These are phyloP conservation scores for Debaryomycetaceae sp. DNA, from an alignment of 1,139 yeast species.

Conservation along the genomic window DNA sequence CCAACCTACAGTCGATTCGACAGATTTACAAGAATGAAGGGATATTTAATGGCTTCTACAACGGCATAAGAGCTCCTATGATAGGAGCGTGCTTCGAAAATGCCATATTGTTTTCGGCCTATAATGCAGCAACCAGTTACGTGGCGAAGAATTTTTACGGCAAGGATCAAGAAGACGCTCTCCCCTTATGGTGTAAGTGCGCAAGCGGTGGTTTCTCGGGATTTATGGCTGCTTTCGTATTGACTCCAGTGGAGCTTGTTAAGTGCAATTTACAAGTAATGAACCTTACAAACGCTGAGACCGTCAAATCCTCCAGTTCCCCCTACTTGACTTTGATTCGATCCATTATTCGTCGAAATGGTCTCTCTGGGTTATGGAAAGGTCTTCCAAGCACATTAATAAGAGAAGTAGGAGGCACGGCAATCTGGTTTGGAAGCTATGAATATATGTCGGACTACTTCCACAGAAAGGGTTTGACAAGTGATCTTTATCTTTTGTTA, in stretches of 20 bases:
- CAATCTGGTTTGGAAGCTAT: slow-evolving; percentile 92
- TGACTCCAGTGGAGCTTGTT: slow-evolving; percentile 86
- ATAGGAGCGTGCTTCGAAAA: slow-evolving; percentile 87
- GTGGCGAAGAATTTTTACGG: slow-evolving; percentile 42
- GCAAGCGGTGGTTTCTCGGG: slow-evolving; percentile 82
- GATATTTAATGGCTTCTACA: slow-evolving; percentile 42
- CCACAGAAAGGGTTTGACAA: slow-evolving; percentile 21
- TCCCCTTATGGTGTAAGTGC: slow-evolving; percentile 42
- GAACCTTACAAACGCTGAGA: slow-evolving; percentile 23
- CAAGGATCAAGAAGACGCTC: slow-evolving; percentile 12
- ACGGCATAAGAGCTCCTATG: slow-evolving; percentile 77
- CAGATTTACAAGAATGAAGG: slow-evolving; percentile 69
- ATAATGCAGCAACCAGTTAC: slow-evolving; percentile 61
- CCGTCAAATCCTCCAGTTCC: slow-evolving; percentile 1
- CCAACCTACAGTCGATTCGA: slow-evolving; percentile 59
- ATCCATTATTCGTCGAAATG: slow-evolving; percentile 45
- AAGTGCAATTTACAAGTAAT: slow-evolving; percentile 89
- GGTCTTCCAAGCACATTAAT: slow-evolving; percentile 84
- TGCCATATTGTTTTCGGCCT: slow-evolving; percentile 54
- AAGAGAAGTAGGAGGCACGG: slow-evolving; percentile 86
- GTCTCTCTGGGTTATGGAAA: slow-evolving; percentile 63
- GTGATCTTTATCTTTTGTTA: slow-evolving; percentile 52
- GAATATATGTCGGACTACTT: slow-evolving; percentile 51
- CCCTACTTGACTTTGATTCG: slow-evolving; percentile 33
- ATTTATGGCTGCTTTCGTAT: slow-evolving; percentile 71